Evolutionary conservation across 129 eudicot genomes (phyloP).

Genomic region (Chrysanthemum lavandulifolium): DNA sequence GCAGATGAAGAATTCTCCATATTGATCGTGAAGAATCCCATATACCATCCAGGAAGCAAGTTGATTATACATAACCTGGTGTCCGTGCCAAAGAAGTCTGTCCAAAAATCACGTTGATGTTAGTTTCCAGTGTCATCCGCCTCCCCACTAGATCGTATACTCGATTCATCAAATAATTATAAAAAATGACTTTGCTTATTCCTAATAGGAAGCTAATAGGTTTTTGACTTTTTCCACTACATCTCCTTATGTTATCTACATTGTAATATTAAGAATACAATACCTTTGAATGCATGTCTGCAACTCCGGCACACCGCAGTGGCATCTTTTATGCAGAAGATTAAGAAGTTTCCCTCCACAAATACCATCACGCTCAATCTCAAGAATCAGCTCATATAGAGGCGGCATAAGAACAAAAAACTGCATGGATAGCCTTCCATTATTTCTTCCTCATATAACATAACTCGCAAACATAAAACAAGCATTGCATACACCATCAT

Average conservation of each 20-base stretch:
- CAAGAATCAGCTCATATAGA: constrained; percentile 82
- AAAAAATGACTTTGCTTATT: not conserved
- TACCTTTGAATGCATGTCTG: constrained; percentile 94
- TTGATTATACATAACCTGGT: constrained; percentile 97
- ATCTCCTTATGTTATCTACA: constrained; percentile 2
- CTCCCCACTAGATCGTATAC: not conserved
- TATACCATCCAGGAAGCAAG: constrained; percentile 96
- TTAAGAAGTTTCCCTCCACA: constrained; percentile 92
- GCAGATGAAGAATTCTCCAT: constrained; percentile 84
- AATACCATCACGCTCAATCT: constrained; percentile 75
- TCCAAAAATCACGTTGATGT: constrained; percentile 6
- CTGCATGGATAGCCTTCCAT: constrained; percentile 39
- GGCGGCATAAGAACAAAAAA: constrained; percentile 95
- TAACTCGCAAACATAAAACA: not conserved
- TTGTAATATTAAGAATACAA: constrained; percentile 21
- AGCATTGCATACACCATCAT: too few species aligned
- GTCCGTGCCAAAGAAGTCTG: constrained; percentile 99
- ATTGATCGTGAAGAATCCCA: constrained; percentile 86
- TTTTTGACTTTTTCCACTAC: not conserved
- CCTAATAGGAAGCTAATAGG: constrained; percentile 3
- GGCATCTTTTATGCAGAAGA: constrained; percentile 86
- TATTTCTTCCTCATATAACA: constrained; percentile 27
- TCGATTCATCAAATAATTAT: not conserved
- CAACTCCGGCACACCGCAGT: constrained; percentile 97
- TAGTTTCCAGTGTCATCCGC: not conserved